These are phyloP conservation scores for Cytospora mali DNA, from an alignment of 2,329 filamentous ascomycete genomes.

Conservation along the genomic window DNA sequence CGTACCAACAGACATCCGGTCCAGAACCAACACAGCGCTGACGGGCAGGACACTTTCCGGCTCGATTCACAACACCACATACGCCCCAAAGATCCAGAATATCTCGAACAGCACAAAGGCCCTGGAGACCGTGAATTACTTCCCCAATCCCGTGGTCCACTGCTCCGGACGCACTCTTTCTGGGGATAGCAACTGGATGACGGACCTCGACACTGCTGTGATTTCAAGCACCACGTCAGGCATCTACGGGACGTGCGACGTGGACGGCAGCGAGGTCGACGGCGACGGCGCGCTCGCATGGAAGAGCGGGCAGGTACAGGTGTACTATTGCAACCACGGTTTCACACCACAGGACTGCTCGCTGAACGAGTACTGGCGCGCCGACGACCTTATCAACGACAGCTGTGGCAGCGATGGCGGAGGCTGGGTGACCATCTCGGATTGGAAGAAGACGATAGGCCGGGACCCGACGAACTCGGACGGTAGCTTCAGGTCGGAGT, in stretches of 20 bases:
- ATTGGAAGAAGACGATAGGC: slow-evolving; percentile 25
- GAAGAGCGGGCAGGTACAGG: slow-evolving; percentile 26
- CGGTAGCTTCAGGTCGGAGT: slow-evolving; percentile 25
- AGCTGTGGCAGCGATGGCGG: slow-evolving; percentile 23
- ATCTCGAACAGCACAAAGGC: slow-evolving; percentile 10
- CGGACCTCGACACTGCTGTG: slow-evolving; percentile 13
- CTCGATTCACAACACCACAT: neutral
- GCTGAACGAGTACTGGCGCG: slow-evolving; percentile 28
- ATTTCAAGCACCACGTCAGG: slow-evolving; percentile 12
- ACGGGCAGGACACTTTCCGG: slow-evolving; percentile 1
- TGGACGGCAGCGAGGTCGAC: slow-evolving; percentile 19
- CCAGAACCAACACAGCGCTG: neutral
- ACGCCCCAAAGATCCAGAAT: slow-evolving; percentile 3
- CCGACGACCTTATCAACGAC: slow-evolving; percentile 26
- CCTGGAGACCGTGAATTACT: slow-evolving; percentile 25
- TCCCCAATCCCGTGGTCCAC: slow-evolving; percentile 23
- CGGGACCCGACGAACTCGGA: slow-evolving; percentile 25
- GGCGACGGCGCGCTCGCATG: slow-evolving; percentile 25
- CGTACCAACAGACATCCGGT: slow-evolving; percentile 2
- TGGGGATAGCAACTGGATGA: slow-evolving; percentile 8
- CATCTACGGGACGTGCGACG: slow-evolving; percentile 24
- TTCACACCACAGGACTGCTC: slow-evolving; percentile 21
- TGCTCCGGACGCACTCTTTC: slow-evolving; percentile 22
- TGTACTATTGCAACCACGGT: slow-evolving; percentile 27
- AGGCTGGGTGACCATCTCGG: slow-evolving; percentile 25